A percentile compares a stretch with the other conserved stretches of the same genome.
Conservation (phyloP, 441 rosid species). For the Hura crepitans region DNA sequence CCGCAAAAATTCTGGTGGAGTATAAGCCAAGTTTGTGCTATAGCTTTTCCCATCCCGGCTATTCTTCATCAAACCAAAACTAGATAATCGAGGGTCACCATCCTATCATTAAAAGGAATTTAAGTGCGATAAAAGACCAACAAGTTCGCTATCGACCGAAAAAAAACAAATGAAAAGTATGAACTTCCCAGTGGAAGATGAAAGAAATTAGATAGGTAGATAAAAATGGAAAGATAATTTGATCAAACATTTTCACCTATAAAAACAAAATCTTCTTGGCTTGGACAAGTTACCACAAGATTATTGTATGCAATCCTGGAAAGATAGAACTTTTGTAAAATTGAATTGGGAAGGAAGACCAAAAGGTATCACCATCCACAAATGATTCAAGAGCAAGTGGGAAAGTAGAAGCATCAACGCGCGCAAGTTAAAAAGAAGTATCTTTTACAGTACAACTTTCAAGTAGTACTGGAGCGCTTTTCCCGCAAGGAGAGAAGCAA, state of each 20-base stretch:
- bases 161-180: not conserved
- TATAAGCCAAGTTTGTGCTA: conserved; percentile 91
- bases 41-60: conserved; percentile 95
- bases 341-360: too few relatives aligned
- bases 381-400: not conserved
- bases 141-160: not conserved
- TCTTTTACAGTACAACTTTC: not conserved
- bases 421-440: not conserved
- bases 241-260: not conserved
- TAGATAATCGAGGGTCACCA: conserved; percentile 87
- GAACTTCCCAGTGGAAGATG: not conserved
- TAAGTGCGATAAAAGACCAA: not conserved
- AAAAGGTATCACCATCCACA: not conserved
- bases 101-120: conserved; percentile 39
- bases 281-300: not conserved
- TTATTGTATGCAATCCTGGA: not conserved
- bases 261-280: not conserved
- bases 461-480: not conserved
- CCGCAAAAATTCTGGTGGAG: conserved; percentile 92
- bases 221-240: not conserved
- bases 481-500: not conserved
- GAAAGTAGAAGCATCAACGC: not conserved
- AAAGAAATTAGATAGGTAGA: not conserved
- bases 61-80: conserved; percentile 94
- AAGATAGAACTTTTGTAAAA: too few relatives aligned